These are phyloP conservation scores for Gynostemma pentaphyllum DNA, from an alignment of 306 rosid genomes.

Conservation along the genomic window DNA sequence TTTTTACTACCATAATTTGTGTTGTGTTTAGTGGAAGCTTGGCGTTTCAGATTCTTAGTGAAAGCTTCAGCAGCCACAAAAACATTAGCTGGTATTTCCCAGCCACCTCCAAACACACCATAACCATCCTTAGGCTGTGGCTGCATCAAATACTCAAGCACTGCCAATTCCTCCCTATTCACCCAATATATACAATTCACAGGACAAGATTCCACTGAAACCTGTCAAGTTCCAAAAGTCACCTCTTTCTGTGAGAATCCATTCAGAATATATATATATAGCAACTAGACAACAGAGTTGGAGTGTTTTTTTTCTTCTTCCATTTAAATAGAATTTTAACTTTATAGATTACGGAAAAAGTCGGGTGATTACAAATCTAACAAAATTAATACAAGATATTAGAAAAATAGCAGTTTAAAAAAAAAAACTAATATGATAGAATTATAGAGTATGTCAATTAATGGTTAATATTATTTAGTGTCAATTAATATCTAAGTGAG, in stretches of 20 bases:
- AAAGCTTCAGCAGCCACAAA: conserved; percentile 58
- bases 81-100: conserved; percentile 69
- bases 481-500: too few species aligned
- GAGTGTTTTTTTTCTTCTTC: neutral
- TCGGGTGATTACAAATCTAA: too few species aligned
- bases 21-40: conserved; percentile 13
- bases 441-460: too few species aligned
- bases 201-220: conserved; percentile 62
- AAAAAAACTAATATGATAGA: too few species aligned
- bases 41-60: conserved; percentile 26
- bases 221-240: conserved; percentile 24
- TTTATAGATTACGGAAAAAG: too few species aligned
- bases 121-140: conserved; percentile 56
- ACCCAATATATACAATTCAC: conserved; percentile 80
- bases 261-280: neutral
- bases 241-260: neutral
- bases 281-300: neutral
- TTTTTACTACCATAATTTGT: conserved; percentile 27
- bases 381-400: too few species aligned
- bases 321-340: too few species aligned
- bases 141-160: conserved; percentile 59
- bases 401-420: too few species aligned
- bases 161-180: conserved; percentile 38
- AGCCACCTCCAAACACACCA: conserved; percentile 77
- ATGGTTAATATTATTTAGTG: too few species aligned